These are phyloP conservation scores for Phytomonas francai DNA, from an alignment of 208 protist species.

Conservation along the genomic window DNA sequence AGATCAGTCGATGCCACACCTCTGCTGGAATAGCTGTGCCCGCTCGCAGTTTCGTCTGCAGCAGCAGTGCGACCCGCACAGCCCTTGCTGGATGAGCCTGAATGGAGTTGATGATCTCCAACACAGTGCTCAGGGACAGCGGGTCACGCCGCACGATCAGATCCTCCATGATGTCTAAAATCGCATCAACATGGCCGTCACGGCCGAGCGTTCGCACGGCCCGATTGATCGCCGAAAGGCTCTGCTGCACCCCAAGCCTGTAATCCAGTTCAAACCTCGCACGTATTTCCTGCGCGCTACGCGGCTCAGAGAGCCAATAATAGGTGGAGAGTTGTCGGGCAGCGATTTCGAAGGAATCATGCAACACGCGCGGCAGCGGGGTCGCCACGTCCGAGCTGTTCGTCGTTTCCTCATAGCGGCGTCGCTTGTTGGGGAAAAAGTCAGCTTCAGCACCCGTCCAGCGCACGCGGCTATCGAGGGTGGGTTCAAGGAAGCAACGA, in stretches of 20 bases:
- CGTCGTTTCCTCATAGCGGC: slow-evolving; percentile 12
- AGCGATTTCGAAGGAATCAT: slow-evolving; percentile 44
- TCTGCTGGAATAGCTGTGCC: slow-evolving; percentile 13
- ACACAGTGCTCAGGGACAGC: slow-evolving; percentile 28
- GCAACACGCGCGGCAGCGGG: slow-evolving; percentile 26
- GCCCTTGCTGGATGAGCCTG: slow-evolving; percentile 21
- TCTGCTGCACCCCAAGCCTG: slow-evolving; percentile 38
- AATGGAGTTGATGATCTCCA: slow-evolving; percentile 26
- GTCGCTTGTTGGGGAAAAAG: slow-evolving; percentile 11
- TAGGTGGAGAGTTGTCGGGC: slow-evolving; percentile 53
- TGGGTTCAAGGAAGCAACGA: slow-evolving; percentile 16
- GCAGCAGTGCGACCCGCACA: slow-evolving; percentile 26
- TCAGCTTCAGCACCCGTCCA: slow-evolving; percentile 17
- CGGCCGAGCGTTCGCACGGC: slow-evolving; percentile 31
- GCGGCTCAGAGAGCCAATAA: slow-evolving; percentile 44
- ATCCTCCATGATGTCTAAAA: slow-evolving; percentile 47
- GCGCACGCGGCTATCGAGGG: slow-evolving; percentile 15
- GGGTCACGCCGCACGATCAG: slow-evolving; percentile 24
- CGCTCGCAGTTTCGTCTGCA: slow-evolving; percentile 12
- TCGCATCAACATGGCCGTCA: slow-evolving; percentile 21
- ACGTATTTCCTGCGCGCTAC: slow-evolving; percentile 37
- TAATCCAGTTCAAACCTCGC: slow-evolving; percentile 60
- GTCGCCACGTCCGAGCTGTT: slow-evolving; percentile 15
- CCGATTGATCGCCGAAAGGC: slow-evolving; percentile 38
- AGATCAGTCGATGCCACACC: slow-evolving; percentile 26